Percentiles rank a stretch among this genome's conserved stretches.
phyloP scores from a whole-genome alignment of 176 grass and related monocot genomes.

The Avena eriantha region DNA sequence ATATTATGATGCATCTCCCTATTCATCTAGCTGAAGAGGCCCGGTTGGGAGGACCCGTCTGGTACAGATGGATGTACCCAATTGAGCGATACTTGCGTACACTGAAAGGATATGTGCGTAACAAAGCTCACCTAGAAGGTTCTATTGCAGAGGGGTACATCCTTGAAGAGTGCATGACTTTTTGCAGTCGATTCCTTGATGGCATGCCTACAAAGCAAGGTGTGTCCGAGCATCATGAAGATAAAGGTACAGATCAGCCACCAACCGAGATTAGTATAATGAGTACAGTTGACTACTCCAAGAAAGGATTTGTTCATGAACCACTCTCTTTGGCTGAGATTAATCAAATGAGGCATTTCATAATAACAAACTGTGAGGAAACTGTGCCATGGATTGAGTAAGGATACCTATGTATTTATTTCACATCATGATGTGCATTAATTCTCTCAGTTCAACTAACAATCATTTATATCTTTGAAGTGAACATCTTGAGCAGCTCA shows the following conservation, averaged over 20 bases:
- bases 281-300: no score
- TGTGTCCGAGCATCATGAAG: neutral
- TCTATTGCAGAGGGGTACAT: no score
- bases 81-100: no score
- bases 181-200: neutral
- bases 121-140: no score
- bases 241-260: neutral
- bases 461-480: neutral
- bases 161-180: neutral
- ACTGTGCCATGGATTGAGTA: neutral
- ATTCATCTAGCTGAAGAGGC: neutral
- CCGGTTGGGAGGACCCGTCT: neutral
- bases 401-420: neutral
- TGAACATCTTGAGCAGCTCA: conserved; percentile 5
- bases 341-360: neutral
- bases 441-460: neutral
- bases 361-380: neutral
- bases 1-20: no score
- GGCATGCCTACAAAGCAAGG: neutral
- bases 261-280: neutral
- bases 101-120: no score
- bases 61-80: conserved; percentile 15
- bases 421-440: neutral
- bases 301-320: neutral
- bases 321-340: neutral